Conservation (phyloP, 495 filamentous ascomycete genomes). For the Lophiotrema nucula region DNA sequence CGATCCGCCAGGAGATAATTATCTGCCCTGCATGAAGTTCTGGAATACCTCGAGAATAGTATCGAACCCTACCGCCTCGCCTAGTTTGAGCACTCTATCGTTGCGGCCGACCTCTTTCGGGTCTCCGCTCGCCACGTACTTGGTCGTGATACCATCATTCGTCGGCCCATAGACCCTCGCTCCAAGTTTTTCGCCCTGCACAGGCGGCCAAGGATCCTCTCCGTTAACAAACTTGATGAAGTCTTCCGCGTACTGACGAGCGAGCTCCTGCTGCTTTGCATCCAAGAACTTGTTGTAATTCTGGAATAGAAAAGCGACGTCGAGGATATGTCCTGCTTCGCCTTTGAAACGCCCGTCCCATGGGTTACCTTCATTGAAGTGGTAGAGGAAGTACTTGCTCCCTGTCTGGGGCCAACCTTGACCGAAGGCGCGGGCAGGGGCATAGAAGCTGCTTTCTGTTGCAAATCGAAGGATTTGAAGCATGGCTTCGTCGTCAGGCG, state of each 20-base stretch:
- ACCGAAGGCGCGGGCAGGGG: slow-evolving; percentile 25
- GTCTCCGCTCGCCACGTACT: slow-evolving; percentile 19
- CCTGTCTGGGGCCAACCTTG: slow-evolving; percentile 26
- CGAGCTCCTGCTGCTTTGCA: slow-evolving; percentile 20
- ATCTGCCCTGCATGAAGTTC: slow-evolving; percentile 24
- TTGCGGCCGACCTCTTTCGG: slow-evolving; percentile 24
- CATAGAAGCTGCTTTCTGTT: slow-evolving; percentile 30
- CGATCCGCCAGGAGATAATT: no score
- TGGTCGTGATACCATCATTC: slow-evolving; percentile 19
- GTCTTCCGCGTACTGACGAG: slow-evolving; percentile 22
- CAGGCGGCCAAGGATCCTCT: slow-evolving; percentile 26
- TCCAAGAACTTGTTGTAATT: slow-evolving; percentile 46
- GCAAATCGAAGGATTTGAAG: slow-evolving; percentile 25
- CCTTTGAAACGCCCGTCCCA: slow-evolving; percentile 51
- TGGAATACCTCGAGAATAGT: slow-evolving; percentile 20
- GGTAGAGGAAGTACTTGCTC: slow-evolving; percentile 46
- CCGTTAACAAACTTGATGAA: slow-evolving; percentile 30
- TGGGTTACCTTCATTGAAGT: slow-evolving; percentile 52
- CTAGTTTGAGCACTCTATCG: slow-evolving; percentile 18
- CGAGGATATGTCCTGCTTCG: slow-evolving; percentile 48
- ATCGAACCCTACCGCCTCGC: slow-evolving; percentile 27
- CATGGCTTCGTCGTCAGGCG: slow-evolving; percentile 22
- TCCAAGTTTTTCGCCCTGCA: slow-evolving; percentile 8
- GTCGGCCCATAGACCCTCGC: slow-evolving; percentile 30
- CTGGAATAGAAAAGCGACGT: slow-evolving; percentile 50